Percentiles rank a stretch among this genome's conserved stretches.
Conservation (phyloP, 1,284 basidiomycete genomes). For the Amylostereum areolatum region DNA sequence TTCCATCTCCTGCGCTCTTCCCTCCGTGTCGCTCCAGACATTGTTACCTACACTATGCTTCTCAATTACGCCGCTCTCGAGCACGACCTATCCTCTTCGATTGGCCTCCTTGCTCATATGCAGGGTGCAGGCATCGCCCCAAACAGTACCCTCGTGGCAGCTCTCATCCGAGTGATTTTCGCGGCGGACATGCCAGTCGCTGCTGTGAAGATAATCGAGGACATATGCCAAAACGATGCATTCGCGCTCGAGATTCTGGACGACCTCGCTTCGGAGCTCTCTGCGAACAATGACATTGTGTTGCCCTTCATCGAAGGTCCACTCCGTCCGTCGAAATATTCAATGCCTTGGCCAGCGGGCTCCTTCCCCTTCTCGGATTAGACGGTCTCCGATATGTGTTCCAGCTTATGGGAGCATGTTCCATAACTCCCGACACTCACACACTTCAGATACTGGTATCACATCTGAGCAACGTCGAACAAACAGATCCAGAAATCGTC, state of each 20-base stretch:
- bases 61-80: slow-evolving; percentile 50
- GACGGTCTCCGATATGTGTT: slow-evolving; percentile 37
- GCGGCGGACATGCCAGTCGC: slow-evolving; percentile 35
- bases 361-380: slow-evolving; percentile 43
- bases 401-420: slow-evolving; percentile 44
- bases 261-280: slow-evolving; percentile 11
- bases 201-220: slow-evolving; percentile 45
- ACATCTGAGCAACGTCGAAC: slow-evolving; percentile 38
- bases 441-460: slow-evolving; percentile 51
- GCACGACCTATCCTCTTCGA: slow-evolving; percentile 38
- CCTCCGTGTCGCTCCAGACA: slow-evolving; percentile 35
- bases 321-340: slow-evolving; percentile 34
- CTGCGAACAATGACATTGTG: neutral
- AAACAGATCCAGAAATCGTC: slow-evolving; percentile 35
- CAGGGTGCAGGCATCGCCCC: slow-evolving; percentile 33
- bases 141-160: slow-evolving; percentile 39
- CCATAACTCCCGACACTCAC: slow-evolving; percentile 41
- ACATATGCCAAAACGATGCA: slow-evolving; percentile 31
- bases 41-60: slow-evolving; percentile 58
- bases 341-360: slow-evolving; percentile 50
- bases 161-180: slow-evolving; percentile 53
- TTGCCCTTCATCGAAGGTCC: neutral
- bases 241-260: slow-evolving; percentile 19
- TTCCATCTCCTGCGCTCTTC: neutral
- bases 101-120: slow-evolving; percentile 46